These are phyloP conservation scores for Talaromyces adpressus DNA, from an alignment of 495 filamentous ascomycete species.

Conservation along the genomic window DNA sequence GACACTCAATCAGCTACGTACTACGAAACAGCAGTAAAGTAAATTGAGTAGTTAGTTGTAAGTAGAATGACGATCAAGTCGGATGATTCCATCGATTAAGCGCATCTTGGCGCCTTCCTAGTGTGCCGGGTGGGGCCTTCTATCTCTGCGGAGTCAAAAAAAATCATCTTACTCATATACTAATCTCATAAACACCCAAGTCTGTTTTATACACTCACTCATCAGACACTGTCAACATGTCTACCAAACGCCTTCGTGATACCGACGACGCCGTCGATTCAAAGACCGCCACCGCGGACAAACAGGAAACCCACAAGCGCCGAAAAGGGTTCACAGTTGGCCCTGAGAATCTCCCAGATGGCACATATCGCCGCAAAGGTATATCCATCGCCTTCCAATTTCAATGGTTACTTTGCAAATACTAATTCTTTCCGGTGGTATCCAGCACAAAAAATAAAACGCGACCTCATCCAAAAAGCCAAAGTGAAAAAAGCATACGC, in stretches of 20 bases:
- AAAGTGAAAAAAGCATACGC: conserved; percentile 91
- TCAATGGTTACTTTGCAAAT: not conserved
- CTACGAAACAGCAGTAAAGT: too few species aligned
- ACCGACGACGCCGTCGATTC: conserved; percentile 27
- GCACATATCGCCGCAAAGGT: conserved; percentile 87
- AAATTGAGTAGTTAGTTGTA: too few species aligned
- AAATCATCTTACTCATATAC: too few species aligned
- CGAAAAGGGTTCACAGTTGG: conserved; percentile 73
- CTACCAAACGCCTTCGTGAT: conserved; percentile 54
- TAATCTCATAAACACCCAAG: too few species aligned
- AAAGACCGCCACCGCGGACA: conserved; percentile 14
- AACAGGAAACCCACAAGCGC: conserved; percentile 45
- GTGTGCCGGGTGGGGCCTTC: not conserved
- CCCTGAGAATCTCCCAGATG: conserved; percentile 89
- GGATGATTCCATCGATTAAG: not conserved
- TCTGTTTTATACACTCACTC: not conserved
- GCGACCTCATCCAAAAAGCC: conserved; percentile 82
- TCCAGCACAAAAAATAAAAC: conserved; percentile 85
- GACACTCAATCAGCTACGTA: too few species aligned
- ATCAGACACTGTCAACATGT: conserved; percentile 40
- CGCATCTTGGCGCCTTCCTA: not conserved
- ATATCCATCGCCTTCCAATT: conserved; percentile 12
- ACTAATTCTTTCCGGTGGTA: conserved; percentile 4
- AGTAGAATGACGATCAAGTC: too few species aligned
- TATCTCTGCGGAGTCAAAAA: conserved; percentile 1